These are phyloP conservation scores for Sphaerulina musiva DNA, from an alignment of 2,329 filamentous ascomycete species.

Conservation along the genomic window DNA sequence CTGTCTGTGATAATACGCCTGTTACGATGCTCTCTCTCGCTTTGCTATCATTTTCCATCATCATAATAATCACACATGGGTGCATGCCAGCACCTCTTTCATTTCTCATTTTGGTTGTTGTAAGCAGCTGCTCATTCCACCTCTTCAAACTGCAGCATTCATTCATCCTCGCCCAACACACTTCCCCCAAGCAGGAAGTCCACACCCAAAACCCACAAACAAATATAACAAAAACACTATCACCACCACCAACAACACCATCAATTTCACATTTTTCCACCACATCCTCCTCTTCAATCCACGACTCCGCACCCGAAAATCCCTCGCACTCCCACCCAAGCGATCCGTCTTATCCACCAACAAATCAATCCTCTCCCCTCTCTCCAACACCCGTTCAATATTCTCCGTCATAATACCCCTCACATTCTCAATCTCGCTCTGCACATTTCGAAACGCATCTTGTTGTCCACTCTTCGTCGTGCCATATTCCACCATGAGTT, in stretches of 20 bases:
- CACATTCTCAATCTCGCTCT: constrained; percentile 86
- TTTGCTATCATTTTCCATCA: no score
- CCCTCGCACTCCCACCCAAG: constrained; percentile 76
- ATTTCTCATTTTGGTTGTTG: no score
- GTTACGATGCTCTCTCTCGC: no score
- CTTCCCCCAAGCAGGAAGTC: constrained; percentile 49
- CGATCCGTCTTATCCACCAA: constrained; percentile 95
- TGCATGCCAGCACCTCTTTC: no score
- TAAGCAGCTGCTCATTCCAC: not conserved
- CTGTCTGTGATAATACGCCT: no score
- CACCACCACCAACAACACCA: constrained; percentile 70
- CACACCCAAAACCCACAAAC: constrained; percentile 66
- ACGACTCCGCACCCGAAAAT: constrained; percentile 81
- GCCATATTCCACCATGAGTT: constrained; percentile 76
- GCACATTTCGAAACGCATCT: constrained; percentile 77
- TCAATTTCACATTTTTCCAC: constrained; percentile 98
- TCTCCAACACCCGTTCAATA: constrained; percentile 80
- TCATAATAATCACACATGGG: no score
- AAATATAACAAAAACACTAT: constrained; percentile 65
- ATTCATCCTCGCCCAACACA: constrained; percentile 20
- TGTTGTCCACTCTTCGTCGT: constrained; percentile 66
- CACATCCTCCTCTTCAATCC: constrained; percentile 91
- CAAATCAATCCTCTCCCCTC: constrained; percentile 87
- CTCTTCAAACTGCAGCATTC: not conserved
- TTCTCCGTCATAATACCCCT: constrained; percentile 91